Base-by-base conservation (phyloP, 352 stramenopile species). In the Pythium aquatile region DNA sequence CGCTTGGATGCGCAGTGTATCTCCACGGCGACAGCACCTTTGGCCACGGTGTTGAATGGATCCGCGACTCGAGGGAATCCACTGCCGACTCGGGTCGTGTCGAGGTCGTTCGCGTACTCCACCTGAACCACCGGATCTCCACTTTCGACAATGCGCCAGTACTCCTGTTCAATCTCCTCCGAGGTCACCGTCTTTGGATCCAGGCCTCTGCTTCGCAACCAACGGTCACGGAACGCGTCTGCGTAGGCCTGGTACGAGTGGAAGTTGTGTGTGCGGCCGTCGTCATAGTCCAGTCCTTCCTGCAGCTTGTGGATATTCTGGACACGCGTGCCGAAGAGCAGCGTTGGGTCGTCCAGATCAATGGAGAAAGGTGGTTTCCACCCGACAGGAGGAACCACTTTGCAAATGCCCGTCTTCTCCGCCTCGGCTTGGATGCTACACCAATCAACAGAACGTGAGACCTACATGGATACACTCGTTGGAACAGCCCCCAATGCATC, bases 381-480 rank as follows among this genome's bases (percentile, higher is more conserved):
- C 13, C 93, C 97, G n/a, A 72, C 66, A 0, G 97, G 97, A 42
- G 97, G 97, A 1, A 99, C 93, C 67, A 99, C 99, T 76, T 99
- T 99, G 74, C 88, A 98, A 56, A 99, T 98, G n/a, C 97, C 97
- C 65, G 79, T 88, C 17, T 67, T 73, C 29, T 79, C 62, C 0
- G 79, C 85, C 39, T 85, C 71, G 17, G 71, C 67, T 64, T 88
- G 80, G 63, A 92, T 90, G 49, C 81, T 89, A 65, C 42, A 61
- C 13, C 48, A 3, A 26, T 29, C 13, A 20, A 8, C 3, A 55
- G 14, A 58, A 42, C 26, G 17, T 70, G 37, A 73, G 40, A 30
- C 13, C 30, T 20, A 6, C 48, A 37, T 49, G n/a, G 20, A 32
- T 66, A 16, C 33, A 63, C 42, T 55, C 66, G 32, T 28, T 17